Base-by-base conservation (phyloP, 2,329 filamentous ascomycete species). In the Exophiala phaeomuriformis region DNA sequence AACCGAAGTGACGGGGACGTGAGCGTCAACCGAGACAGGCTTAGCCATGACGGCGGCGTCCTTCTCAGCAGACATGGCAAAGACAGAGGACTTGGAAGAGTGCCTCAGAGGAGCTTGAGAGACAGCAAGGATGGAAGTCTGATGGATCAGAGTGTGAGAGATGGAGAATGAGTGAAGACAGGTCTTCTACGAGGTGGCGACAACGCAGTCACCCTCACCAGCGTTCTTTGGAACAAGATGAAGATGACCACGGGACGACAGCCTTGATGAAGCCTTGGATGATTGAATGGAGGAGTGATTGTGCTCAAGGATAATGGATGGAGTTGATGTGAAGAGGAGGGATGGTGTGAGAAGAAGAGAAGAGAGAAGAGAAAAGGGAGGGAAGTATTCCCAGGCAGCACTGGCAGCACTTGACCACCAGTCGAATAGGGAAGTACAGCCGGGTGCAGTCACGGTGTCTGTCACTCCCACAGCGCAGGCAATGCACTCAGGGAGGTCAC, bases 371-470 rank as follows among this genome's bases (percentile, higher is more conserved):
- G 6, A 30, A 39, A 37, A 47, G 32, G 7, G 19, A 43, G 27
- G 43, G 43, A 47, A 33, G 46, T 27, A 30, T 50, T 44, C 51
- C 47, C 50, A 29, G 27, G 4, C 45, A 37, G 19, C 35, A 49
- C 42, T n/a, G 47, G 19, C 36, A 6, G 42, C 28, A 3, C 30
- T 45, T 12, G n/a, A n/a, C 5, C 28, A 28, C 30, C 29, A 30
- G 37, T 28, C 51, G 40, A 52, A 52, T 33, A 9, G 33, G 52
- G 48, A 56, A 53, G 47, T 42, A 49, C 49, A 31, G 42, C 54
- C 51, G 55, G 49, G 37, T 41, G 37, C 48, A 19, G 31, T 47
- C 42, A 45, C 42, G 8, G 29, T 12, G 6, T n/a, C 19, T 30
- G 31, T 42, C 35, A 12, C 40, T 33, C 49, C 41, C 29, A 36